Evolutionary conservation across 2,329 filamentous ascomycete genomes (phyloP).

Genomic region (Bipolaris bicolor): DNA sequence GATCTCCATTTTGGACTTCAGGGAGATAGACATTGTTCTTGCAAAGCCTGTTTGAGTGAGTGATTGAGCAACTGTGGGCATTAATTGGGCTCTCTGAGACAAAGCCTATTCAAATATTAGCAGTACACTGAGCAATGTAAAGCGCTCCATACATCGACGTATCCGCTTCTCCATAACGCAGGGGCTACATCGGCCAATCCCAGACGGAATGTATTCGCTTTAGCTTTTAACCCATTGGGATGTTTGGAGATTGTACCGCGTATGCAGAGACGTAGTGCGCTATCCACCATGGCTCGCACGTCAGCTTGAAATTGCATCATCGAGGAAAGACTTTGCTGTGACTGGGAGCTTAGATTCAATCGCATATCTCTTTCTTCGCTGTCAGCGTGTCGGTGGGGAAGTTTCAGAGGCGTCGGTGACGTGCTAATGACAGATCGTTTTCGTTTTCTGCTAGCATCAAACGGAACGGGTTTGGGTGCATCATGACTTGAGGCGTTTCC

Average conservation of each 20-base stretch:
- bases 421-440: slow-evolving; percentile 6
- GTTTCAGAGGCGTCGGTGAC: not conserved
- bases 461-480: not conserved
- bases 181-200: slow-evolving; percentile 50
- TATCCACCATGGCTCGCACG: slow-evolving; percentile 38
- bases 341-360: not conserved
- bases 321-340: not conserved
- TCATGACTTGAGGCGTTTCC: not conserved
- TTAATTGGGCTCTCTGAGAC: slow-evolving; percentile 42
- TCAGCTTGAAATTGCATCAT: not conserved
- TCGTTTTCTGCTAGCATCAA: slow-evolving; percentile 7
- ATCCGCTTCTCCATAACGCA: slow-evolving; percentile 49
- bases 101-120: slow-evolving; percentile 33
- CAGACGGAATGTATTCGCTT: slow-evolving; percentile 39
- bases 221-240: slow-evolving; percentile 35
- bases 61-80: slow-evolving; percentile 50
- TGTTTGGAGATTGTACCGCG: slow-evolving; percentile 32
- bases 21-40: slow-evolving; percentile 17
- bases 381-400: not conserved
- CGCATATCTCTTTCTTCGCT: not conserved
- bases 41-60: slow-evolving; percentile 21
- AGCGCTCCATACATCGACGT: slow-evolving; percentile 35
- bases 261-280: slow-evolving; percentile 47
- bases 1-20: slow-evolving; percentile 24
- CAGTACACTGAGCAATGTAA: not conserved